A percentile compares a stretch with the other conserved stretches of the same genome.
Conservation (phyloP, 768 basidiomycete genomes). For the Tremella mesenterica region DNA sequence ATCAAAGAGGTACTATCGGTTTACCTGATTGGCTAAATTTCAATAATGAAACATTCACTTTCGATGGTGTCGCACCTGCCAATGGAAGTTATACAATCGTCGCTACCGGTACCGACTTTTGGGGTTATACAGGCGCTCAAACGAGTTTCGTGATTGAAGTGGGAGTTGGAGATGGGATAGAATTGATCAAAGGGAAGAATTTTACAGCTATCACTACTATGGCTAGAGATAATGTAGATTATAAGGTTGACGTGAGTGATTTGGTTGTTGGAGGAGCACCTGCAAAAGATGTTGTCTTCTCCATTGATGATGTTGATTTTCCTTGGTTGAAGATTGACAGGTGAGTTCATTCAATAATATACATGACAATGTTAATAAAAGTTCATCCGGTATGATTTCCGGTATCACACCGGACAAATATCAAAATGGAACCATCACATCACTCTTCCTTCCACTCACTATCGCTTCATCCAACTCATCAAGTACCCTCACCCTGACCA, state of each 20-base stretch:
- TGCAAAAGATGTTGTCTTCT: conserved; percentile 58
- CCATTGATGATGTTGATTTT: conserved; percentile 55
- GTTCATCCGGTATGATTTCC: conserved; percentile 46
- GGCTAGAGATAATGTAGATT: conserved; percentile 53
- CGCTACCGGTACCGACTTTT: conserved; percentile 65
- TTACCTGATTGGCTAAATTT: conserved; percentile 73
- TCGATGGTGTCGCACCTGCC: conserved; percentile 67
- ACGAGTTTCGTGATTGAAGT: conserved; percentile 57
- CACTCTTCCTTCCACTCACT: conserved; percentile 50
- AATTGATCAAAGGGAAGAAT: conserved; percentile 18
- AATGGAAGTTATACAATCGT: conserved; percentile 49
- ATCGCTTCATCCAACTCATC: conserved; percentile 62
- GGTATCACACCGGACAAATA: conserved; percentile 55
- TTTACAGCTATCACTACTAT: conserved; percentile 58
- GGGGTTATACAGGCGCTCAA: conserved; percentile 61
- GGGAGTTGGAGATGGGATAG: conserved; percentile 27
- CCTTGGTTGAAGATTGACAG: conserved; percentile 52
- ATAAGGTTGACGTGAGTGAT: conserved; percentile 31
- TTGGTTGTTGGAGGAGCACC: conserved; percentile 57
- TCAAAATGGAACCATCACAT: conserved; percentile 32
- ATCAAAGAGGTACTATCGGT: conserved; percentile 57
- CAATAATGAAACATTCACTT: conserved; percentile 60
- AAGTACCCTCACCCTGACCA: conserved; percentile 42
- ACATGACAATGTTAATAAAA: conserved; percentile 5
- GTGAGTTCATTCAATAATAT: conserved; percentile 22